These are phyloP conservation scores for Cucurbita maxima DNA, from an alignment of 306 rosid species.

Conservation along the genomic window DNA sequence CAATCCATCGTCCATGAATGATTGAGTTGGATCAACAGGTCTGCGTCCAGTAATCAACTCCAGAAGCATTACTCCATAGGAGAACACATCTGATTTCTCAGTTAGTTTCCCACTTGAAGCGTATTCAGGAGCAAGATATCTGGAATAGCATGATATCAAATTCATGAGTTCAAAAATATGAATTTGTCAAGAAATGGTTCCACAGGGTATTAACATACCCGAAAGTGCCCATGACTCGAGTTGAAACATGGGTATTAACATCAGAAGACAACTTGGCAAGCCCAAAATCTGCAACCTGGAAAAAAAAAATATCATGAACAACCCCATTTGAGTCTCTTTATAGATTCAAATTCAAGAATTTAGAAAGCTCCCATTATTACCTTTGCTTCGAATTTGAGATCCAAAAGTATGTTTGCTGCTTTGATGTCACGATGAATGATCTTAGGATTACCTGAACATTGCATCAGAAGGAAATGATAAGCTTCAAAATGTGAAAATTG, in stretches of 20 bases:
- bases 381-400: slow-evolving; percentile 88
- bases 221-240: slow-evolving; percentile 97
- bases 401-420: slow-evolving; percentile 74
- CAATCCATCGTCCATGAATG: slow-evolving; percentile 76
- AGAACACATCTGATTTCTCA: slow-evolving; percentile 91
- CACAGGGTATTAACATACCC: slow-evolving; percentile 36
- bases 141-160: slow-evolving; percentile 5
- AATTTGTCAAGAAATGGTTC: background rate
- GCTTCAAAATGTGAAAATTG: background rate
- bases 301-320: background rate
- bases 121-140: slow-evolving; percentile 96
- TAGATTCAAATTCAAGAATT: background rate
- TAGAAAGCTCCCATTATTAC: slow-evolving; percentile 18
- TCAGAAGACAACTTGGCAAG: slow-evolving; percentile 83
- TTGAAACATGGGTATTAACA: slow-evolving; percentile 80
- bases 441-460: slow-evolving; percentile 77
- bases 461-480: slow-evolving; percentile 1
- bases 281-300: slow-evolving; percentile 94
- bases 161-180: background rate
- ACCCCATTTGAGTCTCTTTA: background rate
- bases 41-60: slow-evolving; percentile 81
- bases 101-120: slow-evolving; percentile 94
- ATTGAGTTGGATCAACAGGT: slow-evolving; percentile 57
- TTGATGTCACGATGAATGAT: slow-evolving; percentile 96
- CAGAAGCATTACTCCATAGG: slow-evolving; percentile 85